A percentile compares a stretch with the other conserved stretches of the same genome.
phyloP scores from a whole-genome alignment of 1,139 yeast genomes.

The Saccharomycopsis hybrid region DNA sequence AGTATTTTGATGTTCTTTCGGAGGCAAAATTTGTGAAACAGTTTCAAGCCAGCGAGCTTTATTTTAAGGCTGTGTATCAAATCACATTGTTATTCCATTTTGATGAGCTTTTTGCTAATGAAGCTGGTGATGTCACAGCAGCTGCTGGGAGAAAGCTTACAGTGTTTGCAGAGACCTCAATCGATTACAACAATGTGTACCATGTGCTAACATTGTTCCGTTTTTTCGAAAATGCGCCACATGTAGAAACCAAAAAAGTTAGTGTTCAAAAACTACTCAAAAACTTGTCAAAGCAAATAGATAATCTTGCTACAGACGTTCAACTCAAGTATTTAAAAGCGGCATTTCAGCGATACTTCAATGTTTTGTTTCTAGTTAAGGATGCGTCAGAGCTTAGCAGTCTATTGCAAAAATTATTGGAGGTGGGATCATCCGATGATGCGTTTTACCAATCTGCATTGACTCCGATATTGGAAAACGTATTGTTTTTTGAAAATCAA shows the following conservation, averaged over 20 bases:
- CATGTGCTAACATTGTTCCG: not conserved
- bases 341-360: slow-evolving; percentile 12
- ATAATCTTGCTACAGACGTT: not conserved
- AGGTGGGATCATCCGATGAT: not conserved
- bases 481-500: slow-evolving; percentile 13
- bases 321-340: not conserved
- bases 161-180: not conserved
- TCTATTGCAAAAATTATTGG: slow-evolving; percentile 1
- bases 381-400: not conserved
- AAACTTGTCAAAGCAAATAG: not conserved
- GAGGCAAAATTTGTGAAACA: not conserved
- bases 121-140: no score
- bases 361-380: slow-evolving; percentile 2
- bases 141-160: no score
- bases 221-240: not conserved
- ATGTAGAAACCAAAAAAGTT: not conserved
- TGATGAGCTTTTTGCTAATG: no score
- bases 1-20: not conserved
- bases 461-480: not conserved
- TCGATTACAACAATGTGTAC: not conserved
- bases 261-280: not conserved
- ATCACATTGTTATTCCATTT: no score
- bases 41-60: no score
- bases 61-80: no score
- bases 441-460: not conserved